Base-by-base conservation (phyloP, 1,284 basidiomycete species). In the Chiua sp. region DNA sequence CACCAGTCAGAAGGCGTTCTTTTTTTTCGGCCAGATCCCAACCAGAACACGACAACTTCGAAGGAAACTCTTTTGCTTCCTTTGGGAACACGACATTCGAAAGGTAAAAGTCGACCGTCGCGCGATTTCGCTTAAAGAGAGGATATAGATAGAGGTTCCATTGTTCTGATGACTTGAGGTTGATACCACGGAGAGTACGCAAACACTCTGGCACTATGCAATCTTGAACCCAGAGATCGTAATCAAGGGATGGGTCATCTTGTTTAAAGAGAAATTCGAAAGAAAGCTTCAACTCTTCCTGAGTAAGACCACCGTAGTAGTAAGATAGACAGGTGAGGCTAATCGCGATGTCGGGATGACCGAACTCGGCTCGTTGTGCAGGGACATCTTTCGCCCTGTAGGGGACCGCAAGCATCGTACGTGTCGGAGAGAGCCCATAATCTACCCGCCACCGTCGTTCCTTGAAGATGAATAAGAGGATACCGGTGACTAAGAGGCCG, bases 321-420 rank as follows among this genome's bases (percentile, higher is more conserved):
- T 44, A 44, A 7, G 74, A 76, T 26, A 84, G 70, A 60, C 78
- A 83, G 0, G 83, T 85, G 28, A 85, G 69, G 20, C n/a, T 60
- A 50, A 84, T 68, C 1, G 77, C 74, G 26, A 84, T 74, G 37
- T 84, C 82, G 1, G 82, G 82, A 66, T 84, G 82, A 2, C 80
- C 82, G 58, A 84, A 84, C 50, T 84, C 81, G 26, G 82, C 80
- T 51, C 77, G 72, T n/a, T 71, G 56, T 23, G 79, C 72, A 0
- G 82, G 82, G 4, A 78, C 72, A 60, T 84, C 83, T 66, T 84
- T 84, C 0, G 82, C 82, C 30, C 76, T 72, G 60, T 81, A 84
- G 7, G 82, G 82, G 0, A 84, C 82, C 2, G 82, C 81, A 7
- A 84, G 69, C 55, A 78, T 71, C 2, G 82, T 76, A n/a, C 82